phyloP scores from a whole-genome alignment of 176 grass and related monocot genomes.

The Cenchrus fungigraminus region DNA sequence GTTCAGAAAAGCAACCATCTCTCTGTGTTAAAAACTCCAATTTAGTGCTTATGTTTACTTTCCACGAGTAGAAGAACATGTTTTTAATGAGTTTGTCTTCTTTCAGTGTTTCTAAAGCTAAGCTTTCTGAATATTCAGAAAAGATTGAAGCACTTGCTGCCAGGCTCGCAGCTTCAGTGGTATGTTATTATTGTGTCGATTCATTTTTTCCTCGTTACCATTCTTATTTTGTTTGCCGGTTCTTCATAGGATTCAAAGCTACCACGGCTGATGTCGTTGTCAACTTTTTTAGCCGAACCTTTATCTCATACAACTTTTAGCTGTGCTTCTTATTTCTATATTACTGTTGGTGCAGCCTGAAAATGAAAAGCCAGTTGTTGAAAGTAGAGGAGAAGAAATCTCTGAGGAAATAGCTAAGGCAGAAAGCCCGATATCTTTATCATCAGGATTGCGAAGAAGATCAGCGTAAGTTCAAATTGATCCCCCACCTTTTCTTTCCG shows the following conservation, averaged over 20 bases:
- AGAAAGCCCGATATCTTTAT: conserved; percentile 50
- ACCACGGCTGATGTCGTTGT: not conserved
- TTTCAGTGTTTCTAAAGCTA: conserved; percentile 79
- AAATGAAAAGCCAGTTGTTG: conserved; percentile 54
- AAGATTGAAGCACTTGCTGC: conserved; percentile 87
- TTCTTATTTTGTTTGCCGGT: not conserved
- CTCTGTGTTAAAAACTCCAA: not conserved
- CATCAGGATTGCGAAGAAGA: conserved; percentile 74
- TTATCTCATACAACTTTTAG: not conserved
- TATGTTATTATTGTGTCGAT: conserved; percentile 13
- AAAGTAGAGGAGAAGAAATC: conserved; percentile 57
- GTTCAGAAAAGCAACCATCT: conserved; percentile 26
- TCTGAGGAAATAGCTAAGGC: conserved; percentile 48
- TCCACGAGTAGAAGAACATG: not conserved
- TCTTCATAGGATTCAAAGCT: not conserved
- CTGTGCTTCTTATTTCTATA: not conserved
- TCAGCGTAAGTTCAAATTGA: conserved; percentile 49
- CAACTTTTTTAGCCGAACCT: not conserved
- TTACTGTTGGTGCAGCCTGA: conserved; percentile 55
- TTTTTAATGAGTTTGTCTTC: conserved; percentile 10
- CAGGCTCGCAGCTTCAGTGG: conserved; percentile 57
- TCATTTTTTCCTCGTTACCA: conserved; percentile 3
- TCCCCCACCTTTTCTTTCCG: not conserved
- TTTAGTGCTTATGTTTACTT: not conserved
- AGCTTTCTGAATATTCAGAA: conserved; percentile 87